Percentiles rank a stretch among this genome's conserved stretches.
Conservation (phyloP, 2,329 filamentous ascomycete species). For the Dactylellina leptospora region DNA sequence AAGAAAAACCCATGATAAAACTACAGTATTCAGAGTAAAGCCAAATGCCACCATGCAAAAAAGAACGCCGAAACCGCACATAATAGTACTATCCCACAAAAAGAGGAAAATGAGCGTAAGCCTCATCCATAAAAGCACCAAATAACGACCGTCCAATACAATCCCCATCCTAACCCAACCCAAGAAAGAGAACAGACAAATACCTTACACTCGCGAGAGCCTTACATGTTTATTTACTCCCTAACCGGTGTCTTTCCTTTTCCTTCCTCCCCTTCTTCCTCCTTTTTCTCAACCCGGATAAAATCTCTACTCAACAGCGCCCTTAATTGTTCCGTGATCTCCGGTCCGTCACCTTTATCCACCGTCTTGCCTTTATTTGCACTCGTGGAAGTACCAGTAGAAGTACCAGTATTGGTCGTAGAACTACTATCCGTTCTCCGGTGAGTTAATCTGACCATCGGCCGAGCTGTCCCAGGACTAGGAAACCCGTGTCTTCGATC, state of each 20-base stretch:
- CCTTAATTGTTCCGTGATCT: conserved; percentile 49
- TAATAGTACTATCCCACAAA: too few species aligned
- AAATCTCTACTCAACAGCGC: conserved; percentile 30
- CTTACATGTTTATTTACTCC: conserved; percentile 9
- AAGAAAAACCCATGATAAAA: too few species aligned
- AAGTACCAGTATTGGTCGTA: not conserved
- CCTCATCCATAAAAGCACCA: too few species aligned
- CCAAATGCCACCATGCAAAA: too few species aligned
- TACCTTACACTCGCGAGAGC: not conserved
- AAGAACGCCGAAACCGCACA: too few species aligned
- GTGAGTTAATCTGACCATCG: conserved; percentile 49
- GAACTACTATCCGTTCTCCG: conserved; percentile 18
- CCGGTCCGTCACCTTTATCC: conserved; percentile 34
- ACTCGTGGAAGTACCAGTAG: not conserved
- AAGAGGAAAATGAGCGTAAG: too few species aligned
- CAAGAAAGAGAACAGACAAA: not conserved
- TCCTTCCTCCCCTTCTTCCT: conserved; percentile 23
- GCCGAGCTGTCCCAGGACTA: conserved; percentile 37
- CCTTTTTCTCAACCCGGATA: conserved; percentile 46
- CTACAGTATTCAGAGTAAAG: too few species aligned
- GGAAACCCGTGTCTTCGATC: conserved; percentile 79
- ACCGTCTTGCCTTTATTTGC: conserved; percentile 31
- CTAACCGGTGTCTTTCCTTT: conserved; percentile 42
- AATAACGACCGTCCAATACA: conserved; percentile 3
- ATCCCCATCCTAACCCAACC: not conserved